Evolutionary conservation across 2,329 filamentous ascomycete species (phyloP), one percentile per base, ranked within the genome.

Genomic region (Camptophora hylomeconis): DNA sequence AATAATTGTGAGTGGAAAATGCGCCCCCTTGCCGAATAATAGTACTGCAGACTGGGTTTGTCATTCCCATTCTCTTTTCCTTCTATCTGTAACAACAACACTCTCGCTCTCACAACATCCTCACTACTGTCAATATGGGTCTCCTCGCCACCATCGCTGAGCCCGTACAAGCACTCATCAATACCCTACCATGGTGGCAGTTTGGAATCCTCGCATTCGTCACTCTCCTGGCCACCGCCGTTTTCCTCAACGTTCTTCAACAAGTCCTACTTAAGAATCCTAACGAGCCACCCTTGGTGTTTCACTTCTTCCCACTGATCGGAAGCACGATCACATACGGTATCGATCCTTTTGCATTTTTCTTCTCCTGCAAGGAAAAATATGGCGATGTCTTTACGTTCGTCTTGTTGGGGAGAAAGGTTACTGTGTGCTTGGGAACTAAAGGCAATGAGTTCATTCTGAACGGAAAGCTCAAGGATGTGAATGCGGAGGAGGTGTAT

Each of bases 311-410:
- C 48, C 81, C 80, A 2, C 47, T 60, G 11, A 24, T 63, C 24
- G 60, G 60, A 9, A 63, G 47, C 34, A 59, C 60, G 5, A 45
- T 63, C 22, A 42, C 38, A 16, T 63, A 62, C 43, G 58, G 60
- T 31, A 58, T 55, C 31, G 54, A 61, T 28, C 87, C 87, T 10
- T 86, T 82, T 49, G 66, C 64, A 28, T 95, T 94, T 68, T 93
- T 94, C 63, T 66, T 67, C 35, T 54, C 47, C 41, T 72, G 75
- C 59, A 69, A 74, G 45, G 63, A 71, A 43, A 89, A 92, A 78
- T 79, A 87, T 52, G 84, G 84, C 51, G 80, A 92, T 55, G 73
- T 87, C 49, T 93, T 89, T 54, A 93, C 84, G 17, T 93, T 92
- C 49, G 63, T 92, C 38, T 68, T 93, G 24, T 72, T 93, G 28